Evolutionary conservation across 2,329 filamentous ascomycete genomes (phyloP).

Genomic region (Onygena corvina): DNA sequence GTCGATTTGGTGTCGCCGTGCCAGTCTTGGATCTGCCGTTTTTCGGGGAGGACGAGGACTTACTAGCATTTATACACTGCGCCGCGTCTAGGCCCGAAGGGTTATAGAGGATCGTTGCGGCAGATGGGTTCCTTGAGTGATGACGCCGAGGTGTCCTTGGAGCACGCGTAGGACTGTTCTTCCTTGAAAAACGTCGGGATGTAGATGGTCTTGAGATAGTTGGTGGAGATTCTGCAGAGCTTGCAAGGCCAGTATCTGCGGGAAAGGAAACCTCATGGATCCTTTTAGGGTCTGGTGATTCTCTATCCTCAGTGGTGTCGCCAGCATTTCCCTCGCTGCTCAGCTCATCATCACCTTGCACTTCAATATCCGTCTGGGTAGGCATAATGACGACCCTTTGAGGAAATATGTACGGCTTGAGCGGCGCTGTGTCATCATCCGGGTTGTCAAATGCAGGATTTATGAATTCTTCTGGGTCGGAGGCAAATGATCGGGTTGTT

Average conservation of each 20-base stretch:
- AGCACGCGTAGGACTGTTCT: slow-evolving; percentile 26
- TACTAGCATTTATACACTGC: not conserved
- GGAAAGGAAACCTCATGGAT: not conserved
- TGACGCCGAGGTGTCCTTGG: slow-evolving; percentile 32
- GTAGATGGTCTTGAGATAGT: slow-evolving; percentile 31
- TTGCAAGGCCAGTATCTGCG: slow-evolving; percentile 7
- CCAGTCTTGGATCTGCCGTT: not conserved
- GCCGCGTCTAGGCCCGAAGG: slow-evolving; percentile 39
- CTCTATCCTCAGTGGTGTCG: slow-evolving; percentile 15
- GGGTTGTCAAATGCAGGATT: slow-evolving; percentile 1
- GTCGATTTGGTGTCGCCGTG: slow-evolving; percentile 7
- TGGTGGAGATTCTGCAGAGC: slow-evolving; percentile 24
- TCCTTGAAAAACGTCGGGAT: slow-evolving; percentile 31
- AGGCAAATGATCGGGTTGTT: slow-evolving; percentile 43
- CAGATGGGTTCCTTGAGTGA: slow-evolving; percentile 65
- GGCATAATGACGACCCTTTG: slow-evolving; percentile 21
- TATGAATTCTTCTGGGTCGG: slow-evolving; percentile 44
- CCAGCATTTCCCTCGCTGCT: slow-evolving; percentile 64
- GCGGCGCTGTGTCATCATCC: not conserved
- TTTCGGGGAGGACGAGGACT: not conserved
- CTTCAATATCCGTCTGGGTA: slow-evolving; percentile 63
- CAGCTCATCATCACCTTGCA: slow-evolving; percentile 67
- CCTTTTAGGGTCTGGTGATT: not conserved
- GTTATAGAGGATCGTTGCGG: slow-evolving; percentile 73
- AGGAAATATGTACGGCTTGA: not conserved